These are phyloP conservation scores for Talaromyces borbonicus DNA, from an alignment of 495 filamentous ascomycete genomes.

Conservation along the genomic window DNA sequence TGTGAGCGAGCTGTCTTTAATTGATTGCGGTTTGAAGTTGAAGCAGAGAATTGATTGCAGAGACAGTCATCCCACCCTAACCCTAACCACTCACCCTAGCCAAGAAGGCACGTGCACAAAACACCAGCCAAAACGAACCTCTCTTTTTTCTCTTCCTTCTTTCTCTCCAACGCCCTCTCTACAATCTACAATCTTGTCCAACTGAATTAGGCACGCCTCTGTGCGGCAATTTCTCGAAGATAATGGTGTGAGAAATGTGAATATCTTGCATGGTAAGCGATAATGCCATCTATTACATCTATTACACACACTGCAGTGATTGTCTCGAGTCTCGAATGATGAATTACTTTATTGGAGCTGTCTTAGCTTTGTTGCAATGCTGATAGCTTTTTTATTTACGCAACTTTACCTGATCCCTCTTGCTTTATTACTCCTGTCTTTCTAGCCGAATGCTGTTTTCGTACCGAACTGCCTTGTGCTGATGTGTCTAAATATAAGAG, in stretches of 20 bases:
- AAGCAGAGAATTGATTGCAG: no score
- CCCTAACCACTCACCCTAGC: no score
- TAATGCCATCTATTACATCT: not conserved
- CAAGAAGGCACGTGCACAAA: no score
- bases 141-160: not conserved
- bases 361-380: conserved; percentile 61
- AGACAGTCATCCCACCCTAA: no score
- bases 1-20: no score
- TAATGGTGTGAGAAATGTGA: conserved; percentile 21
- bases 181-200: no score
- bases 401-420: conserved; percentile 21
- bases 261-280: conserved; percentile 28
- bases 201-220: no score
- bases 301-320: conserved; percentile 3
- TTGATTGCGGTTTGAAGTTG: no score
- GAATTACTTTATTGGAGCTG: conserved; percentile 91
- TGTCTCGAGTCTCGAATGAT: conserved; percentile 41
- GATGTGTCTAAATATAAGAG: conserved; percentile 17
- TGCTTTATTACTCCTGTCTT: conserved; percentile 7
- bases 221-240: conserved; percentile 1
- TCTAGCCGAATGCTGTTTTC: no score
- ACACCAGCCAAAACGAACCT: not conserved
- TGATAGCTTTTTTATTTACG: conserved; percentile 39
- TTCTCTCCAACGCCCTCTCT: not conserved
- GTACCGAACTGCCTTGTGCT: no score